phyloP scores from a whole-genome alignment of 2,329 filamentous ascomycete species.

The Colletotrichum magnum region DNA sequence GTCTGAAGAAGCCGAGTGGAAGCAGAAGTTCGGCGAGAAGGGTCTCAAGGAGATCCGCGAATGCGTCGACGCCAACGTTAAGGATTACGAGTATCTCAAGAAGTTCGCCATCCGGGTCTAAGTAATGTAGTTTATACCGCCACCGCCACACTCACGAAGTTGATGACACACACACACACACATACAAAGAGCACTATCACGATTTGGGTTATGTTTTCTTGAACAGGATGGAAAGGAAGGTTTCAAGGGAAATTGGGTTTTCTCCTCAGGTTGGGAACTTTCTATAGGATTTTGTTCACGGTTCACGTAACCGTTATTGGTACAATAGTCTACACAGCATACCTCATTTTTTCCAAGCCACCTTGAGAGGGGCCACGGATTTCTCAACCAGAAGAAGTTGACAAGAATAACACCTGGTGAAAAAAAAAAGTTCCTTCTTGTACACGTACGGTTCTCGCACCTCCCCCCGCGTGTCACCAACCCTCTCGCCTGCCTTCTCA shows the following conservation, averaged over 20 bases:
- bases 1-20: constrained; percentile 79
- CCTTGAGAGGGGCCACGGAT: no score
- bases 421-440: constrained; percentile 21
- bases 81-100: constrained; percentile 86
- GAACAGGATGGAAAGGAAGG: not conserved
- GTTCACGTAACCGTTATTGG: constrained; percentile 39
- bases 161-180: constrained; percentile 28
- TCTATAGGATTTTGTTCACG: constrained; percentile 26
- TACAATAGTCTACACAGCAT: constrained; percentile 41
- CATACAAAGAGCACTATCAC: constrained; percentile 18
- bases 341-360: constrained; percentile 9
- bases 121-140: constrained; percentile 17
- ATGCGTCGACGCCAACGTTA: constrained; percentile 79
- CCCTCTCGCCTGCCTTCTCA: not conserved
- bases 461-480: not conserved
- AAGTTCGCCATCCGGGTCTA: constrained; percentile 78
- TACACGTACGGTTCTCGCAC: constrained; percentile 18
- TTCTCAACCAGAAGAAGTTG: not conserved
- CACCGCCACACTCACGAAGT: constrained; percentile 24
- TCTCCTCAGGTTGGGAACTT: not conserved
- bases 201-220: not conserved
- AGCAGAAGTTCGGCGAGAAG: constrained; percentile 79
- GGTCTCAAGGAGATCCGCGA: constrained; percentile 78
- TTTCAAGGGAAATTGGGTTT: not conserved
- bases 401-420: constrained; percentile 7